Evolutionary conservation across 768 basidiomycete species (phyloP).

Genomic region (Suillus hirtellus): DNA sequence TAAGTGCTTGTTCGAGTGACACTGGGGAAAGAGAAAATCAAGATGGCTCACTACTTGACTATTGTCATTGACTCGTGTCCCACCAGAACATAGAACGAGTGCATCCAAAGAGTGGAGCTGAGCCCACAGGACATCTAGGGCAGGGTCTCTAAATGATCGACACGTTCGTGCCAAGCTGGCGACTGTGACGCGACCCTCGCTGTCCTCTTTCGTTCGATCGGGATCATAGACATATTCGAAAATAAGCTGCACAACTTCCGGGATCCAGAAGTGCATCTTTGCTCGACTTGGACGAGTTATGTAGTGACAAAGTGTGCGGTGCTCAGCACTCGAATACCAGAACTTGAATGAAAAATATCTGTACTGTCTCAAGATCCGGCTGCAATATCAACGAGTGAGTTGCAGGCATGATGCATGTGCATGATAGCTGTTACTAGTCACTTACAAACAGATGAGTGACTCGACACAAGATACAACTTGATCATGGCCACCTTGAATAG

Average conservation of each 20-base stretch:
- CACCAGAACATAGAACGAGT: slow-evolving; percentile 6
- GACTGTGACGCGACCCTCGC: not conserved
- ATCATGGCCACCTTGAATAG: too few relatives aligned
- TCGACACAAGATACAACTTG: too few relatives aligned
- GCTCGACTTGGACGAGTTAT: too few relatives aligned
- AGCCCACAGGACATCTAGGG: slow-evolving; percentile 9
- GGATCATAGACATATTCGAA: slow-evolving; percentile 20
- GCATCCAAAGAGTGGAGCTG: slow-evolving; percentile 10
- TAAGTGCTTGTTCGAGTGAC: not conserved
- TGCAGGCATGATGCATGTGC: too few relatives aligned
- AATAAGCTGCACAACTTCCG: slow-evolving; percentile 24
- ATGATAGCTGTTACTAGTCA: not conserved
- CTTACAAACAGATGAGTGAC: not conserved
- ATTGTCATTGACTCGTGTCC: not conserved
- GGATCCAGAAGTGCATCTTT: slow-evolving; percentile 8
- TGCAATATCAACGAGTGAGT: not conserved
- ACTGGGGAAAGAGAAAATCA: not conserved
- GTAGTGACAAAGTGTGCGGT: not conserved
- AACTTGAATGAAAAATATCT: not conserved
- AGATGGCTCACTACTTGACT: not conserved
- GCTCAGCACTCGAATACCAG: not conserved
- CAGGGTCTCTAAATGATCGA: slow-evolving; percentile 6
- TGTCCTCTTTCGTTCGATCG: not conserved
- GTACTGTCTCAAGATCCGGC: not conserved
- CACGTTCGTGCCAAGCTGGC: slow-evolving; percentile 2